Evolutionary conservation across 345 rosid genomes (phyloP).

Genomic region (Sisymbrium irio): DNA sequence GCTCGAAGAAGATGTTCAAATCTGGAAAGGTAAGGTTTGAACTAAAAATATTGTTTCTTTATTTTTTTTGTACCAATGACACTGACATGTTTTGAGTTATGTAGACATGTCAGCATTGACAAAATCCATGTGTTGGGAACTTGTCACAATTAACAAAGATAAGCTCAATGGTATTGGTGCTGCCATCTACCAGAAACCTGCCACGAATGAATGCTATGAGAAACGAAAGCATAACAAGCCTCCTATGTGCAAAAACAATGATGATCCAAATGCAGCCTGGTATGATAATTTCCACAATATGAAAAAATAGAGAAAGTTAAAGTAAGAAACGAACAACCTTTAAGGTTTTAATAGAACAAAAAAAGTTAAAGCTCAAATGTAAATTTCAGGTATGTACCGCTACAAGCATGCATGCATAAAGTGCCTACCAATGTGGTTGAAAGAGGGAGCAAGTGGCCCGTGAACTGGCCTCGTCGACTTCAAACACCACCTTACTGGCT

Average conservation of each 20-base stretch:
- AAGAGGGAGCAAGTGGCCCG: conserved; percentile 80
- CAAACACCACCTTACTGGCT: conserved; percentile 77
- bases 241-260: conserved; percentile 68
- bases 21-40: conserved; percentile 68
- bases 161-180: conserved; percentile 68
- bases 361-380: not conserved
- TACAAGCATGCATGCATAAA: conserved; percentile 80
- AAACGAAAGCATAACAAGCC: conserved; percentile 60
- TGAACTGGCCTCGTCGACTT: conserved; percentile 66
- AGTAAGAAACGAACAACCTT: not conserved
- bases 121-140: conserved; percentile 81
- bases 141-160: conserved; percentile 76
- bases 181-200: conserved; percentile 79
- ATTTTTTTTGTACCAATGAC: not conserved
- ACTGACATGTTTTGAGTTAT: conserved; percentile 23
- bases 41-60: not conserved
- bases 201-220: conserved; percentile 70
- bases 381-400: conserved; percentile 74
- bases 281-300: conserved; percentile 25
- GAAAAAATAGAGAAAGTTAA: not conserved
- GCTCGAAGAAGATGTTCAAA: conserved; percentile 62
- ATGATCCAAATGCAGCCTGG: conserved; percentile 93
- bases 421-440: conserved; percentile 44
- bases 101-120: conserved; percentile 79
- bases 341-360: not conserved